A percentile compares a stretch with the other conserved stretches of the same genome.
Evolutionary conservation across 192 early-diverging fungal genomes (phyloP).

Genomic region (Coemansia sp.): DNA sequence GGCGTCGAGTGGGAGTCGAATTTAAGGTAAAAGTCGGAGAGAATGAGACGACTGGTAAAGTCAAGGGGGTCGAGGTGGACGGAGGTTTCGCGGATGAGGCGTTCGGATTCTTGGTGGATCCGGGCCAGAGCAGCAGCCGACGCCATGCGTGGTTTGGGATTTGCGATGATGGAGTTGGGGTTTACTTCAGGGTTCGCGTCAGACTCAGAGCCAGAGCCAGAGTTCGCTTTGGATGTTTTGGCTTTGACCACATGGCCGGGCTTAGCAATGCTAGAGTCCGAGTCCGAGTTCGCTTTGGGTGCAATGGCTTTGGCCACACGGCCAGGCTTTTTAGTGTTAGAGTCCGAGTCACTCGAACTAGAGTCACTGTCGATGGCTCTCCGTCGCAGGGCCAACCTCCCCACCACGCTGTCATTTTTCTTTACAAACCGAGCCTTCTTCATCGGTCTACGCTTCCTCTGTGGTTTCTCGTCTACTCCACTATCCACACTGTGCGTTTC

Average conservation of each 20-base stretch:
- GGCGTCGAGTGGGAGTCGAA: conserved; percentile 12
- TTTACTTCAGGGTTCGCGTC: background rate
- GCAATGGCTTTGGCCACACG: background rate
- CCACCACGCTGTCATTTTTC: conserved; percentile 16
- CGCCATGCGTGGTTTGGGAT: background rate
- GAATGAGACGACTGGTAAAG: conserved; percentile 21
- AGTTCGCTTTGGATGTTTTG: background rate
- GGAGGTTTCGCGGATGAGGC: conserved; percentile 44
- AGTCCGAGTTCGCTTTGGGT: background rate
- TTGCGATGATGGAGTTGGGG: background rate
- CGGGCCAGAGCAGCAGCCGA: conserved; percentile 16
- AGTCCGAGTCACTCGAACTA: conserved; percentile 10
- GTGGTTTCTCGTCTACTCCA: no score
- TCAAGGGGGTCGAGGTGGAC: conserved; percentile 39
- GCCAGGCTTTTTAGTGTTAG: background rate
- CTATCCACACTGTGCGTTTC: no score
- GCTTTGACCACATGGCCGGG: background rate
- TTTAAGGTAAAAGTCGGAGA: conserved; percentile 25
- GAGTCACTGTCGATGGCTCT: conserved; percentile 10
- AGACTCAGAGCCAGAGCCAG: background rate
- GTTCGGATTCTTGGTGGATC: conserved; percentile 48
- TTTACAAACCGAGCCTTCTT: background rate
- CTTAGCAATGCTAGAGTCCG: background rate
- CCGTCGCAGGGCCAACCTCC: conserved; percentile 16
- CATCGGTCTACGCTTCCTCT: no score